Base-by-base conservation (phyloP, 495 filamentous ascomycete species). In the Trichocladium uniseriatum region DNA sequence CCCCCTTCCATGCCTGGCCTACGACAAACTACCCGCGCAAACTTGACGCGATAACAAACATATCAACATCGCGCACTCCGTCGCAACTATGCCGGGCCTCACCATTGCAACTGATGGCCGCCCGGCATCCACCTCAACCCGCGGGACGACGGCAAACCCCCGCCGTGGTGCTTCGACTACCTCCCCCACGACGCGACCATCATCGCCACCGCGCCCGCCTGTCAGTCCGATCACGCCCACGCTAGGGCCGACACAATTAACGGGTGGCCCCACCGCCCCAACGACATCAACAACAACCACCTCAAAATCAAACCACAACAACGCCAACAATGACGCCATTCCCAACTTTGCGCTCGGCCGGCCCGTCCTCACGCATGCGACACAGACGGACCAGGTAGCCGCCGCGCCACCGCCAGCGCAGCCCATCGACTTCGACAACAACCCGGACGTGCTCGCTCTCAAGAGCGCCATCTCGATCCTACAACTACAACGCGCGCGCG, bases 361-460 rank as follows among this genome's bases (percentile, higher is more conserved):
- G 5, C 68, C 69, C 9, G 29, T 51, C 4, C 63, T 76, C 53
- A 72, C 74, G 0, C 69, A 78, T 55, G 51, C 29, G 60, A 43
- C 44, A 2, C 72, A 72, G 27, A 56, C 53, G 14, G 57, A 64
- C 21, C 67, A 70, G 34, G 52, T 55, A 6, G 59, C 63, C 49
- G 64, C 68, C 28, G n/a, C 42, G 1, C 68, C 65, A 3, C 70
- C 69, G 13, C 84, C 85, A 0, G 69, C 82, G 1, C 71, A 79
- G 11, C 82, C 87, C 10, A 81, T 94, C 57, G 78, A 79, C 47
- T 83, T 88, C 62, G 82, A 81, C 53, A 73, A 79, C 41, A 94
- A 94, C 56, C 79, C 87, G 5, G 89, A 95, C 69, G 87, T 81
- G 1, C 82, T 94, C 19, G 89, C 89, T 3, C 72, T 95, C 22